A percentile compares a stretch with the other conserved stretches of the same genome.
Evolutionary conservation across 2,329 filamentous ascomycete species (phyloP).

Genomic region (Epichloe sylvatica): DNA sequence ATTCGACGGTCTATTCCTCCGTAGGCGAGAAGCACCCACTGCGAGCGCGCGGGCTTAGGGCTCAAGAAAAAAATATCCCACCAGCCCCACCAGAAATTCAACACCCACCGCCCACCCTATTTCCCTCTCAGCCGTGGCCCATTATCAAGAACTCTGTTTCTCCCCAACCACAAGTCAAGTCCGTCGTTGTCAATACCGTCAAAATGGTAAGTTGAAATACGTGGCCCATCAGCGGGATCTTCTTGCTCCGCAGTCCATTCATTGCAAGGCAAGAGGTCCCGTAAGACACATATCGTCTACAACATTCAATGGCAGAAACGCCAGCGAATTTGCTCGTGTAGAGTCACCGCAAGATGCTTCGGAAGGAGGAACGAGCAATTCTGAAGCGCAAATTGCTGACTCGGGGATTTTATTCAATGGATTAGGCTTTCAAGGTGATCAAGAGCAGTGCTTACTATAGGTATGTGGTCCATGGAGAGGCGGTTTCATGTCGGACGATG

Average conservation of each 20-base stretch:
- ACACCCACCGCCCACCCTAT: neutral
- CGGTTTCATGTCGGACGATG: too few species aligned
- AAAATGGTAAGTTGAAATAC: conserved; percentile 52
- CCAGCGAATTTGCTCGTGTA: conserved; percentile 25
- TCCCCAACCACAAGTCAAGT: conserved; percentile 20
- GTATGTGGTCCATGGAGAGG: conserved; percentile 28
- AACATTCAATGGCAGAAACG: conserved; percentile 27
- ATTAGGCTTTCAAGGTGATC: conserved; percentile 75
- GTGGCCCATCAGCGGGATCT: conserved; percentile 19
- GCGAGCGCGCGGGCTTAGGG: conserved; percentile 20
- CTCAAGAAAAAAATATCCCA: conserved; percentile 11
- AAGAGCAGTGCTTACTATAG: conserved; percentile 99
- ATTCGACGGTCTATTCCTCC: neutral
- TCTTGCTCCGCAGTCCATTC: neutral
- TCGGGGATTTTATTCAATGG: conserved; percentile 42
- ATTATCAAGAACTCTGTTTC: conserved; percentile 5
- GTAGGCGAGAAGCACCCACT: conserved; percentile 8
- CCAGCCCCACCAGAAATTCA: conserved; percentile 25
- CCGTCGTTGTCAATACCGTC: conserved; percentile 38
- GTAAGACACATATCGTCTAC: neutral
- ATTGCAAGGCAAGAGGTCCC: neutral
- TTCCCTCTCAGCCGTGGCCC: neutral
- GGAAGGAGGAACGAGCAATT: conserved; percentile 45
- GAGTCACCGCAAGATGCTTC: conserved; percentile 99
- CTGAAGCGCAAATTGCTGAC: conserved; percentile 99